phyloP scores from a whole-genome alignment of 139 green algal species.

The Dunaliella sp. region DNA sequence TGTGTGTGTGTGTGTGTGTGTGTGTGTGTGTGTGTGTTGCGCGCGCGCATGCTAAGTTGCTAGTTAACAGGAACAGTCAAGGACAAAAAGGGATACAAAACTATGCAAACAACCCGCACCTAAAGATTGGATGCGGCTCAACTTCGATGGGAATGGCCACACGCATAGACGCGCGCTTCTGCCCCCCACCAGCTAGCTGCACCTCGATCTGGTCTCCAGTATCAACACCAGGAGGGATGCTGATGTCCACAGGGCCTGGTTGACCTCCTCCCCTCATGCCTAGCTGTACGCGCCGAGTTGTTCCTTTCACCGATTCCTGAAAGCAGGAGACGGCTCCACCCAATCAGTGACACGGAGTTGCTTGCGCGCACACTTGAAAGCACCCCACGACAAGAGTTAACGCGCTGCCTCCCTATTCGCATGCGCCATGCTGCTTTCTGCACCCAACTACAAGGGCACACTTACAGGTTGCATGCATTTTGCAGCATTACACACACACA shows the following conservation, averaged over 20 bases:
- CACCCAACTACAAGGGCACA: not conserved
- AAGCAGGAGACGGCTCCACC: too few relatives aligned
- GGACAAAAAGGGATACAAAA: not conserved
- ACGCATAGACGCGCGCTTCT: slow-evolving; percentile 6
- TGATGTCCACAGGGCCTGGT: slow-evolving; percentile 16
- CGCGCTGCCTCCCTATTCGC: not conserved
- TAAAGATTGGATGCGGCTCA: slow-evolving; percentile 28
- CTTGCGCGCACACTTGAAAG: too few relatives aligned
- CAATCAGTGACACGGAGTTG: too few relatives aligned
- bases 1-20: not conserved
- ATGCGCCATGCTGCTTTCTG: not conserved
- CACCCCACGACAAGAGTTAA: not conserved
- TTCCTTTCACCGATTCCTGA: slow-evolving; percentile 66
- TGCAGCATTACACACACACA: not conserved
- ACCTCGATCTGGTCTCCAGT: slow-evolving; percentile 22
- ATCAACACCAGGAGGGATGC: slow-evolving; percentile 27
- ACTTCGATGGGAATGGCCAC: slow-evolving; percentile 35
- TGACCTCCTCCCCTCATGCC: slow-evolving; percentile 3
- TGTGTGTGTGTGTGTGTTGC: not conserved
- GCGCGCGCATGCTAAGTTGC: not conserved
- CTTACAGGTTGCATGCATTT: not conserved
- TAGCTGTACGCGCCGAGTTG: slow-evolving; percentile 22
- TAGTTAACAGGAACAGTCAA: not conserved
- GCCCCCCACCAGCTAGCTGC: slow-evolving; percentile 3
- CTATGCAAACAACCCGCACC: not conserved